phyloP scores from a whole-genome alignment of 148 eudicot genomes.

The Dianthus caryophyllus region DNA sequence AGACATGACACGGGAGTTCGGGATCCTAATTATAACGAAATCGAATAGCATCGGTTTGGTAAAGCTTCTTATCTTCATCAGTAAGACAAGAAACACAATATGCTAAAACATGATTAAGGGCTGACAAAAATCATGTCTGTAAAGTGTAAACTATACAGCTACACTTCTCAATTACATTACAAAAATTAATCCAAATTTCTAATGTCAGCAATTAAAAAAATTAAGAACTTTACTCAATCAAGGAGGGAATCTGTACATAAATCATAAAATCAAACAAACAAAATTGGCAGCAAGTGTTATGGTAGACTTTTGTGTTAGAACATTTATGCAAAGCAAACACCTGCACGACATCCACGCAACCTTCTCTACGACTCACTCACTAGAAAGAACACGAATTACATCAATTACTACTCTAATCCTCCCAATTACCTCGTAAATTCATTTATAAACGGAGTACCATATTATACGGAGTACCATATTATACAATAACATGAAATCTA shows the following conservation, averaged over 20 bases:
- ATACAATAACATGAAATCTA: too few relatives aligned
- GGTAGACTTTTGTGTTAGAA: too few relatives aligned
- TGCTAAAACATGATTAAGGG: neutral
- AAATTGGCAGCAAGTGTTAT: neutral
- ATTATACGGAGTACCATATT: too few relatives aligned
- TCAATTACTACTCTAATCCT: too few relatives aligned
- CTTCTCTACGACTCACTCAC: too few relatives aligned
- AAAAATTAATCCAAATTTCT: neutral
- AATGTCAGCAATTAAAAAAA: neutral
- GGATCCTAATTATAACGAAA: neutral
- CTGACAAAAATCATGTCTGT: neutral
- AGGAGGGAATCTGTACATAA: too few relatives aligned
- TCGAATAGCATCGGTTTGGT: neutral
- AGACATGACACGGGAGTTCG: neutral
- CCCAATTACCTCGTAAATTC: too few relatives aligned
- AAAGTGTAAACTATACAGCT: neutral
- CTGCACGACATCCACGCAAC: too few relatives aligned
- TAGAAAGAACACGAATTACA: too few relatives aligned
- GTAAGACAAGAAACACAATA: neutral
- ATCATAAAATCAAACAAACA: conserved; percentile 9
- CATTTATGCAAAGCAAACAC: too few relatives aligned
- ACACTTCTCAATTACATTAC: neutral
- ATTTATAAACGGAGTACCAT: too few relatives aligned
- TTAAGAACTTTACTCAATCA: neutral
- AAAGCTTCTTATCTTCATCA: neutral